Conservation (phyloP, 1,284 basidiomycete species). For the Leccinum olivaceoglutinosum region DNA sequence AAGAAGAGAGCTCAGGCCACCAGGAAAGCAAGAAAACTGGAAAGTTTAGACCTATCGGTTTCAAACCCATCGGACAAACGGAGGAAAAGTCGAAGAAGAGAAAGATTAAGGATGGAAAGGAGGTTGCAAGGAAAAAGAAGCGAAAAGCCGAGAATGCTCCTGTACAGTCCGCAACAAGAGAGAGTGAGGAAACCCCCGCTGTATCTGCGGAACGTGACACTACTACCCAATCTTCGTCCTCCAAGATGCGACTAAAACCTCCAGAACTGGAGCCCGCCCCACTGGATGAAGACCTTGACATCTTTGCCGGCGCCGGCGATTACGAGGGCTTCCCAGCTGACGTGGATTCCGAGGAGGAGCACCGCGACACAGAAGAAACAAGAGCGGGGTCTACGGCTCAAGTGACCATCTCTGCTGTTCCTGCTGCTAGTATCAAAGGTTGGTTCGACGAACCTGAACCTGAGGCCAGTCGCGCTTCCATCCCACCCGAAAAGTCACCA, state of each 20-base stretch:
- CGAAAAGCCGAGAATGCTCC: conserved; percentile 31
- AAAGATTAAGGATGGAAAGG: conserved; percentile 37
- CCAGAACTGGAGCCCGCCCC: conserved; percentile 11
- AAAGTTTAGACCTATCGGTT: conserved; percentile 80
- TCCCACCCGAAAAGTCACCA: conserved; percentile 17
- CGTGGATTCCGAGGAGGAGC: conserved; percentile 40
- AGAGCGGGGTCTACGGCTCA: background rate
- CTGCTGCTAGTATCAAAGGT: conserved; percentile 3
- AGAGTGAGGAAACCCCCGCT: conserved; percentile 19
- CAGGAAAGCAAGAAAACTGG: conserved; percentile 54
- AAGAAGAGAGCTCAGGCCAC: conserved; percentile 32
- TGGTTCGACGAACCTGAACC: conserved; percentile 24
- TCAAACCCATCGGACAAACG: conserved; percentile 45
- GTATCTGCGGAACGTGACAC: background rate
- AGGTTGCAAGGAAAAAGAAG: conserved; percentile 46
- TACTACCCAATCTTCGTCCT: conserved; percentile 1
- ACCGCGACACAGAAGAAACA: conserved; percentile 1
- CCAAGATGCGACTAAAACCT: conserved; percentile 1
- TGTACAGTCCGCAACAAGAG: conserved; percentile 20
- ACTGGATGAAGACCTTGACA: conserved; percentile 58
- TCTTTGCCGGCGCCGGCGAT: conserved; percentile 83
- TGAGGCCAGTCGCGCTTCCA: conserved; percentile 6
- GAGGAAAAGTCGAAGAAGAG: conserved; percentile 54
- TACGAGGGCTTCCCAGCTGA: conserved; percentile 69
- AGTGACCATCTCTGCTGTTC: background rate